Conservation (phyloP, 2,329 filamentous ascomycete species). For the Pseudogymnoascus sp. region DNA sequence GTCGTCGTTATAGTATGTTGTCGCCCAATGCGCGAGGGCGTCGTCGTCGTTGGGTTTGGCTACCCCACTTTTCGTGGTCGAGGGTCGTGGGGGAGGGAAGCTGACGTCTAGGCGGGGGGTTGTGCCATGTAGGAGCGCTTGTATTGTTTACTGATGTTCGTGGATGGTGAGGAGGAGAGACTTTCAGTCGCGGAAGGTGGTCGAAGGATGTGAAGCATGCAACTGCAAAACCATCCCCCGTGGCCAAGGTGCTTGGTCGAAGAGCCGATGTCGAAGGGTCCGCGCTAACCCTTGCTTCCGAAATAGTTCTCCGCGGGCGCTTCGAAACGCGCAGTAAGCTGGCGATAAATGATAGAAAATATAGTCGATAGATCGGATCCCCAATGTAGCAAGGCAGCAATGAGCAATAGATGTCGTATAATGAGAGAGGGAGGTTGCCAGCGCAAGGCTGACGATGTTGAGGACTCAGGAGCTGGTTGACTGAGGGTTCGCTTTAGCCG, state of each 20-base stretch:
- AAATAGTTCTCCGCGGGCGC: neutral
- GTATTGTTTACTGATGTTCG: neutral
- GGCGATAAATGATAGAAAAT: neutral
- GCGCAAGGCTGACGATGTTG: neutral
- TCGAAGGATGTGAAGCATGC: neutral
- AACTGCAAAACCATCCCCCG: neutral
- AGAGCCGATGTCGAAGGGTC: neutral
- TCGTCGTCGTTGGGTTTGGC: neutral
- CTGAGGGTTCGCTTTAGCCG: slow-evolving; percentile 8
- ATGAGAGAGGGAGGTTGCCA: neutral
- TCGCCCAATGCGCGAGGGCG: neutral
- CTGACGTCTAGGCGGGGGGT: neutral
- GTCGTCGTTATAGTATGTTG: neutral
- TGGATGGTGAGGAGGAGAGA: neutral
- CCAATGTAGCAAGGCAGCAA: neutral
- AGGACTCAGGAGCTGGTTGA: neutral
- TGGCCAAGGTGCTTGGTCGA: neutral
- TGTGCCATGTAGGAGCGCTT: neutral
- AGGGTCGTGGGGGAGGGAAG: neutral
- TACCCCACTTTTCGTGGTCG: neutral
- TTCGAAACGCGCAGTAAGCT: neutral
- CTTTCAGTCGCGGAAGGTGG: neutral
- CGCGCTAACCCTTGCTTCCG: neutral
- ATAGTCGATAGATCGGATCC: neutral
- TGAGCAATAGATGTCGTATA: neutral